These are phyloP conservation scores for Coemansia asiatica DNA, from an alignment of 192 early-diverging fungal genomes.

Conservation along the genomic window DNA sequence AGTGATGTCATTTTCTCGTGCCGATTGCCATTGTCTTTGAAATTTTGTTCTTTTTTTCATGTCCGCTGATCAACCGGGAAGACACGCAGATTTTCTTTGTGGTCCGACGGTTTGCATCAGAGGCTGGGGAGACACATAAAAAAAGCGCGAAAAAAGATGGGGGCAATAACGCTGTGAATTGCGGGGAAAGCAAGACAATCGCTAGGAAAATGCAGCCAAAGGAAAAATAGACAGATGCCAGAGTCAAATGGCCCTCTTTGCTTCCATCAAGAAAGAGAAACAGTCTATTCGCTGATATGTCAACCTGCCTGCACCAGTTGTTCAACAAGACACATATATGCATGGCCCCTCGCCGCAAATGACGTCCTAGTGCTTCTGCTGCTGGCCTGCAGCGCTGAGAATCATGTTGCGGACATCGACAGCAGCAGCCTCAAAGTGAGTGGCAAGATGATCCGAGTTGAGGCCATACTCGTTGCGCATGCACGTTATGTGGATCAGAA, in stretches of 20 bases:
- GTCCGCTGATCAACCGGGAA: slow-evolving; percentile 10
- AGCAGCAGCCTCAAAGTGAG: slow-evolving; percentile 79
- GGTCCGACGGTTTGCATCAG: slow-evolving; percentile 4
- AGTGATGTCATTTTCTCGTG: slow-evolving; percentile 6
- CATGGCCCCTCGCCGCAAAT: not conserved
- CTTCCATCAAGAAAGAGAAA: not conserved
- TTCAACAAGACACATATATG: not conserved
- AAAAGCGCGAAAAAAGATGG: not conserved
- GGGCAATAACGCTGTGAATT: not conserved
- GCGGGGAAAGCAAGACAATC: not conserved
- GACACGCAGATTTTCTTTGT: not conserved
- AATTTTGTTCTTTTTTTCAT: not conserved
- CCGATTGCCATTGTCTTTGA: not conserved
- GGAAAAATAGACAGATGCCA: not conserved
- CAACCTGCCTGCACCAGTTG: not conserved
- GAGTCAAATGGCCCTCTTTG: not conserved
- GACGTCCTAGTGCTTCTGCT: not conserved
- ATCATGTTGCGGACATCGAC: slow-evolving; percentile 71
- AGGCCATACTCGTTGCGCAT: slow-evolving; percentile 60
- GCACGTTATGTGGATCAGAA: slow-evolving; percentile 86
- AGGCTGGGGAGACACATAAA: not conserved
- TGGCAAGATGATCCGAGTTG: slow-evolving; percentile 63
- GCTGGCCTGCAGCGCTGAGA: not conserved
- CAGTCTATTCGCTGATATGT: no score
- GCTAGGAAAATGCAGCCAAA: not conserved